These are phyloP conservation scores for Brasilioporus rufonigricans DNA, from an alignment of 768 basidiomycete genomes.

Conservation along the genomic window DNA sequence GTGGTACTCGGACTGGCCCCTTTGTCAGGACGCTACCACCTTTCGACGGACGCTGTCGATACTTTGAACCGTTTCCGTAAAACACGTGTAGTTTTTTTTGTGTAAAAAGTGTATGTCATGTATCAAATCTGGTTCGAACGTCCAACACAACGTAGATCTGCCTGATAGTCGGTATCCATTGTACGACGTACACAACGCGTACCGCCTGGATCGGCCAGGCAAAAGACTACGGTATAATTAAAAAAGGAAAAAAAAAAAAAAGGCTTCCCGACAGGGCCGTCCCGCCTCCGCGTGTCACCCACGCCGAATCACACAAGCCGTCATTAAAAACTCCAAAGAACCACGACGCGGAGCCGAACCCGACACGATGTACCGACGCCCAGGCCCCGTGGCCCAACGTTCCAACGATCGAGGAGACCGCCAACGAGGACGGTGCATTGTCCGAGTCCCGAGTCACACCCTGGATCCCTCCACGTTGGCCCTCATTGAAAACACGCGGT, in stretches of 20 bases:
- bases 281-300: slow-evolving; percentile 1
- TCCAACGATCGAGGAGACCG: slow-evolving; percentile 6
- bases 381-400: neutral
- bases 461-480: slow-evolving; percentile 4
- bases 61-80: neutral
- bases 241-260: neutral
- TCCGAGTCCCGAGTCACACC: neutral
- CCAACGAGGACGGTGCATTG: neutral
- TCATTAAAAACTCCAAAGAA: neutral
- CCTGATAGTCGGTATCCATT: neutral
- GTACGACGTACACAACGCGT: neutral
- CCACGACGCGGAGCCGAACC: slow-evolving; percentile 11
- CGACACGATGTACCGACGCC: neutral
- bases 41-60: neutral
- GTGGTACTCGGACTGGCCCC: neutral
- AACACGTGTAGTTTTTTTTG: neutral
- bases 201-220: neutral
- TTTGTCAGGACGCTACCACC: neutral
- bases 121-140: neutral
- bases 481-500: slow-evolving; percentile 30
- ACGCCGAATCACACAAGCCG: neutral
- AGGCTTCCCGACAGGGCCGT: neutral
- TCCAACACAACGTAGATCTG: neutral
- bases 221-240: neutral
- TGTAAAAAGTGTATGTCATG: neutral